These are phyloP conservation scores for Colletotrichum viniferum DNA, from an alignment of 2,329 filamentous ascomycete species.

Conservation along the genomic window DNA sequence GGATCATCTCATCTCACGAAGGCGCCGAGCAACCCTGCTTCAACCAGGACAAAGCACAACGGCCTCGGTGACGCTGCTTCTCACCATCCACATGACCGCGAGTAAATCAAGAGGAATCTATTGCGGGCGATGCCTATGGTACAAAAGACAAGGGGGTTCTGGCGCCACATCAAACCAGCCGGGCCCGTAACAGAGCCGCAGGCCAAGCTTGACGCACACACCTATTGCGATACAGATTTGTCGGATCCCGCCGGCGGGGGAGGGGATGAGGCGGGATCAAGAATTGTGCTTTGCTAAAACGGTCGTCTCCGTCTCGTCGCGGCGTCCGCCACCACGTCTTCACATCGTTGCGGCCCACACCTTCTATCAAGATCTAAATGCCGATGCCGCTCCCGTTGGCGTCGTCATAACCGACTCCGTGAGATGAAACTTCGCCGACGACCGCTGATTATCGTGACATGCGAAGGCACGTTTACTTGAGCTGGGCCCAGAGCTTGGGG, in stretches of 20 bases:
- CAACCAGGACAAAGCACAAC: neutral
- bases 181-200: neutral
- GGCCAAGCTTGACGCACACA: neutral
- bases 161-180: neutral
- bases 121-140: conserved; percentile 25
- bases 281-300: neutral
- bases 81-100: neutral
- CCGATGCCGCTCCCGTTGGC: neutral
- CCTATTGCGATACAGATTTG: conserved; percentile 7
- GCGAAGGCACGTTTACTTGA: conserved; percentile 72
- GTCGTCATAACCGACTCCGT: neutral
- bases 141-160: conserved; percentile 20
- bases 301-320: neutral
- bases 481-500: conserved; percentile 90
- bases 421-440: neutral
- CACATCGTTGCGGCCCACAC: neutral
- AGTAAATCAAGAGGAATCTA: conserved; percentile 23
- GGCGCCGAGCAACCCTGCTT: neutral
- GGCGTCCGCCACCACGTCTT: neutral
- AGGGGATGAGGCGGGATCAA: neutral
- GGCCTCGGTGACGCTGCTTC: neutral
- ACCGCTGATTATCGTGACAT: neutral
- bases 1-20: neutral
- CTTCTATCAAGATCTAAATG: neutral
- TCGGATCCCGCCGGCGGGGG: neutral